These are phyloP conservation scores for Cyclostephanos tholiformis DNA, from an alignment of 108 stramenopile species.

Conservation along the genomic window DNA sequence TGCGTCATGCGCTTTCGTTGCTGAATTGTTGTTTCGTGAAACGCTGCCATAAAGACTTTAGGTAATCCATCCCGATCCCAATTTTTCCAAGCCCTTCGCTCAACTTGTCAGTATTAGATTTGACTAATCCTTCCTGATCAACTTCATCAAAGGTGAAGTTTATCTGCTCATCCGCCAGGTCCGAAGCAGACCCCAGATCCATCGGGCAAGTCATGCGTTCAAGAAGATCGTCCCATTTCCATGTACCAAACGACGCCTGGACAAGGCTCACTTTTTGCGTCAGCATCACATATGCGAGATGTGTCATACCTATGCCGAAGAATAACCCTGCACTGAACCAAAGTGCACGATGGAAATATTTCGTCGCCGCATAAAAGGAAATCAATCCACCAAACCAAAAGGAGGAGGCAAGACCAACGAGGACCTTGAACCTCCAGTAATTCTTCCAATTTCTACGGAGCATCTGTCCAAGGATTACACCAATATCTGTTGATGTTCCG, in stretches of 20 bases:
- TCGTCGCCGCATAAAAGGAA: constrained; percentile 25
- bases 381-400: constrained; percentile 45
- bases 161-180: too few relatives aligned
- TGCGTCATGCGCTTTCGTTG: too few relatives aligned
- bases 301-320: constrained; percentile 26
- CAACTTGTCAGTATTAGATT: too few relatives aligned
- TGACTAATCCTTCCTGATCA: too few relatives aligned
- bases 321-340: constrained; percentile 34
- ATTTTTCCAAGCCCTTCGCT: too few relatives aligned
- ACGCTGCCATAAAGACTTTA: neutral
- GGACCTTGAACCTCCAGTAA: constrained; percentile 36
- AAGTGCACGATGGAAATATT: constrained; percentile 10
- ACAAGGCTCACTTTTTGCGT: constrained; percentile 30
- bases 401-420: constrained; percentile 21
- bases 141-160: too few relatives aligned
- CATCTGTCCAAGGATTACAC: constrained; percentile 35
- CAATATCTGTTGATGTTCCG: constrained; percentile 57
- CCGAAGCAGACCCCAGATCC: too few relatives aligned
- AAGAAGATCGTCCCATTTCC: too few relatives aligned
- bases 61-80: too few relatives aligned
- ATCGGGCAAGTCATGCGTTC: too few relatives aligned
- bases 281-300: constrained; percentile 33
- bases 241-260: constrained; percentile 46
- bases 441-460: constrained; percentile 46
- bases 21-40: neutral